These are phyloP conservation scores for Penicillium sp. DNA, from an alignment of 2,329 filamentous ascomycete species.

Conservation along the genomic window DNA sequence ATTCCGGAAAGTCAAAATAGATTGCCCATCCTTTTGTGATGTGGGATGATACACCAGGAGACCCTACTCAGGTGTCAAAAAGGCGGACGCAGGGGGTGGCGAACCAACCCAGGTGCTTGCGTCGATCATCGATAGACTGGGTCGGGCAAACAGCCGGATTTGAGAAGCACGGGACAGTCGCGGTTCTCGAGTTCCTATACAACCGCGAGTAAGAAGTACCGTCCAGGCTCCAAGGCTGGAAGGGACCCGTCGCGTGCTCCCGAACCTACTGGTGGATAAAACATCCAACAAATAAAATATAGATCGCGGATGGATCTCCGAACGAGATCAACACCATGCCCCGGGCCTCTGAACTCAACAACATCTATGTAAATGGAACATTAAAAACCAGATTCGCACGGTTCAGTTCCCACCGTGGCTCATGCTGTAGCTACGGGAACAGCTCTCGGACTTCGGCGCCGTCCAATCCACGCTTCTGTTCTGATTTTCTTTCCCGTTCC, in stretches of 20 bases:
- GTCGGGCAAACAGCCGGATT: conserved; percentile 5
- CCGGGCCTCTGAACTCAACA: background rate
- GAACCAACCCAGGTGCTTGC: conserved; percentile 3
- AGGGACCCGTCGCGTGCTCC: no score
- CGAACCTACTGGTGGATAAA: background rate
- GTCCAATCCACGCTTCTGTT: background rate
- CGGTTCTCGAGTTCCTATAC: background rate
- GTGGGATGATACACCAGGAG: background rate
- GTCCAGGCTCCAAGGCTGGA: background rate
- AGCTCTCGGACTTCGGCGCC: background rate
- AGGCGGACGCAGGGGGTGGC: conserved; percentile 10
- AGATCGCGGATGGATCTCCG: background rate
- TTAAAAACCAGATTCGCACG: background rate
- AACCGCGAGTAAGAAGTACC: no score
- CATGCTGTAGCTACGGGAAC: background rate
- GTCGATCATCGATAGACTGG: conserved; percentile 7
- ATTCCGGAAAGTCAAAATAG: conserved; percentile 7
- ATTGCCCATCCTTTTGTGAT: background rate
- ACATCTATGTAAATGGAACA: background rate
- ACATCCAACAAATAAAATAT: background rate
- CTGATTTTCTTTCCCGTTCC: background rate
- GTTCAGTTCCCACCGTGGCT: background rate
- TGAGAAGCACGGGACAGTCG: background rate
- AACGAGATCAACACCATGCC: background rate
- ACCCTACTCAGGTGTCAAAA: conserved; percentile 3